A percentile compares a stretch with the other conserved stretches of the same genome.
These are phyloP conservation scores for Globisporangium radiosum DNA, from an alignment of 352 stramenopile species.

Conservation along the genomic window DNA sequence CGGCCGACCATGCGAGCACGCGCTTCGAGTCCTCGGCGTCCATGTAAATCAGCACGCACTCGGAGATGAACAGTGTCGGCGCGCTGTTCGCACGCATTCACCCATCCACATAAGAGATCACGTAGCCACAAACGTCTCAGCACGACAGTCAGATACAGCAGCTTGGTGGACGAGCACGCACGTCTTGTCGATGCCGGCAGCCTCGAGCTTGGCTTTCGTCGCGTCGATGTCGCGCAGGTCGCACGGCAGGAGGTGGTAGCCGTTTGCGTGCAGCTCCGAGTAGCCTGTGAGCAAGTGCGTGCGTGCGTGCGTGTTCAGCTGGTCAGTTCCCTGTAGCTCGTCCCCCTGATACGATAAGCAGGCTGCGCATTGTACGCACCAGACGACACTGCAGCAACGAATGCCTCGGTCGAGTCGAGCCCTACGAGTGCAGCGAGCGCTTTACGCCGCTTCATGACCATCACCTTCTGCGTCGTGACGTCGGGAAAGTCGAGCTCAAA, in stretches of 20 bases:
- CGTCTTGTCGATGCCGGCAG: conserved; percentile 42
- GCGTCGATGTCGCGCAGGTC: conserved; percentile 61
- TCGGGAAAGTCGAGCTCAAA: conserved; percentile 83
- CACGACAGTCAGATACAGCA: neutral
- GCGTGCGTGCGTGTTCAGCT: too few species aligned
- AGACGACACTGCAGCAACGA: conserved; percentile 45
- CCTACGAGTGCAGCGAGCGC: conserved; percentile 40
- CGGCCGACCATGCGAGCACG: conserved; percentile 61
- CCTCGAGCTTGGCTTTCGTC: conserved; percentile 51
- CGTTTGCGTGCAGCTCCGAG: conserved; percentile 55
- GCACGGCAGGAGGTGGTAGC: conserved; percentile 75
- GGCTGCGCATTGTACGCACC: conserved; percentile 12
- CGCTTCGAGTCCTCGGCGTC: conserved; percentile 69
- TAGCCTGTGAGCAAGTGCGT: conserved; percentile 20
- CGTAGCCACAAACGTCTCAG: too few species aligned
- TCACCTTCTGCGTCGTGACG: conserved; percentile 77
- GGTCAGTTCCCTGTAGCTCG: too few species aligned
- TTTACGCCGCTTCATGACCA: conserved; percentile 65
- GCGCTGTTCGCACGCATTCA: conserved; percentile 6
- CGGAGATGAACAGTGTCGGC: conserved; percentile 82
- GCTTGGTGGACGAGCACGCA: conserved; percentile 2
- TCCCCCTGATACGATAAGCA: neutral
- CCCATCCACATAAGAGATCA: too few species aligned
- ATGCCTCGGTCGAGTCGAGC: conserved; percentile 27
- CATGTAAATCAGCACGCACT: conserved; percentile 92